Base-by-base conservation (phyloP, 805 yeast genomes). In the Wickerhamiella vanderwaltii region DNA sequence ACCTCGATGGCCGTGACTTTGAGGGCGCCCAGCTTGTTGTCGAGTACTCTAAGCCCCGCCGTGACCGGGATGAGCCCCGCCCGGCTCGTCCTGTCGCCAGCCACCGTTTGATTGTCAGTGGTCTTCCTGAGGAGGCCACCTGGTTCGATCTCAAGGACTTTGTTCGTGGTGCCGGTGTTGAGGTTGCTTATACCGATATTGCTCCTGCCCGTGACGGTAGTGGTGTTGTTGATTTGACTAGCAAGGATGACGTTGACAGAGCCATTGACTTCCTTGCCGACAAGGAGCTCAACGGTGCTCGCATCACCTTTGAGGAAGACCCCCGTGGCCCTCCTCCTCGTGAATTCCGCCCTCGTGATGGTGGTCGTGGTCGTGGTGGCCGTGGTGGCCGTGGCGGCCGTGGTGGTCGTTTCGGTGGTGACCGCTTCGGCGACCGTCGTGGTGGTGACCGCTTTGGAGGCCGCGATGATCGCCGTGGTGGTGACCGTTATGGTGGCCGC, bases 181-280 rank as follows among this genome's bases (percentile, higher is more conserved):
- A 59, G 38, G 60, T 63, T 15, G 50, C 52, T 18, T 63, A 50
- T 51, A 55, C 68, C 19, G 61, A 60, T 43, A 60, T 62, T 19
- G 51, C 61, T 6, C 55, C 60, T n/a, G 44, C 39, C 37, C 53
- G 61, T 6, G 66, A 60, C 35, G 62, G 63, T 32, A 52, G 57
- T 32, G 68, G 63, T 43, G 48, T 91, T 67, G 97, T 97, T 4
- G 93, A 91, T 60, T 91, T 91, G 60, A 81, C 94, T 29, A 78
- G 88, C 25, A 76, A 94, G 17, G 94, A 83, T 45, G 98, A 91
- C 58, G 86, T 97, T 9, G 77, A 87, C 9, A 63, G 76, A 55
- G 95, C 88, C n/a, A 88, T 91, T 16, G 72, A 72, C 41, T 72
- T 72, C 44, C 66, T 91, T 52, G 86, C 85, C 58, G 94, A 47